Conservation (phyloP, 2,329 filamentous ascomycete species). For the Leptographium lundbergii region DNA sequence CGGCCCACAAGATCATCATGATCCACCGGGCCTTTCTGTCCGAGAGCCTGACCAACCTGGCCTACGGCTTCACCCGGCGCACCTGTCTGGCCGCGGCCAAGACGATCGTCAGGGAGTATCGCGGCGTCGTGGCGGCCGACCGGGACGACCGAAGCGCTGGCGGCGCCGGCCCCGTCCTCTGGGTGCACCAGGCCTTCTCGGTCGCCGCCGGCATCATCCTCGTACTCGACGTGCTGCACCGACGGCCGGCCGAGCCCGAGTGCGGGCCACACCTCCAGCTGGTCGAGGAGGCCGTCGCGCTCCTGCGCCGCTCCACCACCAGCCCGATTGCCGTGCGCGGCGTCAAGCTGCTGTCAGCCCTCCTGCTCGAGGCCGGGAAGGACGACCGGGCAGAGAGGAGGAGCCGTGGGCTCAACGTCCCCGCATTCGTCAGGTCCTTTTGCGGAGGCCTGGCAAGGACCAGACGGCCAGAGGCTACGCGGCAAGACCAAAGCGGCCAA, state of each 20-base stretch:
- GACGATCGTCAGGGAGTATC: conserved; percentile 23
- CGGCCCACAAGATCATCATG: conserved; percentile 28
- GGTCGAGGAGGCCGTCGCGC: conserved; percentile 19
- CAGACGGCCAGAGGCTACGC: neutral
- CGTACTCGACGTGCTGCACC: conserved; percentile 18
- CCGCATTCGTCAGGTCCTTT: conserved; percentile 17
- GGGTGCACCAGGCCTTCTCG: conserved; percentile 18
- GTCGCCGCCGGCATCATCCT: conserved; percentile 18
- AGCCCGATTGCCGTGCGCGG: conserved; percentile 26
- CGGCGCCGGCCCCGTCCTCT: conserved; percentile 14
- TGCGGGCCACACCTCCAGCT: conserved; percentile 19
- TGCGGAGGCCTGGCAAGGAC: conserved; percentile 9
- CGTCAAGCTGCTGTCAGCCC: conserved; percentile 21
- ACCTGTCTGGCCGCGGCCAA: conserved; percentile 25
- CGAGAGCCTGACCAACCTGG: conserved; percentile 19
- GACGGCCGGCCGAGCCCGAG: conserved; percentile 13
- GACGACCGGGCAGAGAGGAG: neutral
- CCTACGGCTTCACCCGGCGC: conserved; percentile 20
- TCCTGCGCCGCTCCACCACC: conserved; percentile 20
- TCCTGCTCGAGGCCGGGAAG: conserved; percentile 13
- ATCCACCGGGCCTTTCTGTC: conserved; percentile 25
- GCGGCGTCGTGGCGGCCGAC: conserved; percentile 13
- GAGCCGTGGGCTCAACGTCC: conserved; percentile 15
- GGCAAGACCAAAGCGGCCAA: neutral
- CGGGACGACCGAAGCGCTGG: conserved; percentile 3